A percentile compares a stretch with the other conserved stretches of the same genome.
Evolutionary conservation across 2,329 filamentous ascomycete genomes (phyloP).

Genomic region (Myriosclerotinia curreyana): DNA sequence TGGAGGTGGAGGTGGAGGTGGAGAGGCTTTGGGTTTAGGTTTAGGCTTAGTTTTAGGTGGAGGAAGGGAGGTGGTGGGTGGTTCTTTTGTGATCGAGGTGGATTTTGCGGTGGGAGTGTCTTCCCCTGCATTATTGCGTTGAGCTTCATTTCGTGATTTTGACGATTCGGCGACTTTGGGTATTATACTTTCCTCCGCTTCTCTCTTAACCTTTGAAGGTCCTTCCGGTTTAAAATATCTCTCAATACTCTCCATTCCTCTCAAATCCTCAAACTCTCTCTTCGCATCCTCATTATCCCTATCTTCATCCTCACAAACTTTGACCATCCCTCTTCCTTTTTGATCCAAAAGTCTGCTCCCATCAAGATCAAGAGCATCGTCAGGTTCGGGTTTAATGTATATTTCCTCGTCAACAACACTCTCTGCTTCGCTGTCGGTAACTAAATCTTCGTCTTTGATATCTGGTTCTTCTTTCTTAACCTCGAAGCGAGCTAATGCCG

Average conservation of each 20-base stretch:
- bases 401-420: constrained; percentile 49
- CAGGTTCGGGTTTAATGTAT: constrained; percentile 44
- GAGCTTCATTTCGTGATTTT: not conserved
- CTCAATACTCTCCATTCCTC: constrained; percentile 45
- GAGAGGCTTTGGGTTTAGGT: not conserved
- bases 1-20: not conserved
- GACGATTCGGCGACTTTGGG: not conserved
- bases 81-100: not conserved
- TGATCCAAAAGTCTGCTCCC: constrained; percentile 63
- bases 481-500: constrained; percentile 58
- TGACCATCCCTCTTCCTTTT: constrained; percentile 66
- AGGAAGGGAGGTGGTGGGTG: too few species aligned
- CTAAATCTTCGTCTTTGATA: constrained; percentile 40
- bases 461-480: constrained; percentile 42
- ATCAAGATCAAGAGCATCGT: constrained; percentile 61
- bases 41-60: not conserved
- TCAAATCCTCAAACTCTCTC: constrained; percentile 67
- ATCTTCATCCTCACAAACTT: constrained; percentile 70
- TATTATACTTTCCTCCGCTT: not conserved
- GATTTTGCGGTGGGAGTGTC: not conserved
- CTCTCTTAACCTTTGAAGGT: not conserved
- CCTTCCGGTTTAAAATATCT: constrained; percentile 10
- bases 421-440: constrained; percentile 46
- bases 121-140: not conserved
- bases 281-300: constrained; percentile 53